Evolutionary conservation across 1,284 basidiomycete species (phyloP), one percentile per base, ranked within the genome.

Genomic region (Macrocybe sp.): DNA sequence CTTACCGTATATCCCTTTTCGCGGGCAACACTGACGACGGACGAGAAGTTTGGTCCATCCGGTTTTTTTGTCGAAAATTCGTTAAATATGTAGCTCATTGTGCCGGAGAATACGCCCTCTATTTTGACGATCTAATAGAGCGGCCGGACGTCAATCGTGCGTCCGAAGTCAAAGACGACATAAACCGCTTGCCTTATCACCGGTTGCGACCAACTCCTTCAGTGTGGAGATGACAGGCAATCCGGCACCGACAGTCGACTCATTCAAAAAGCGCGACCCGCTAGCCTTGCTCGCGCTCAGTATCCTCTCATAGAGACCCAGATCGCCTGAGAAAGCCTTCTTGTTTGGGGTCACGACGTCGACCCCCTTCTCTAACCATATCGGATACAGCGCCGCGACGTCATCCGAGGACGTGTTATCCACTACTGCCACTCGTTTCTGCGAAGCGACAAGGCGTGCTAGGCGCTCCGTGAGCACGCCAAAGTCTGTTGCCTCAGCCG

Each of bases 11-110:
- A 99, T 0, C 96, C 97, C 58, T 91, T 90, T 59, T 92, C 88
- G 49, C 92, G 88, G 10, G 97, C 97, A 37, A 86, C 68, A 55
- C 81, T 81, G 55, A 99, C 95, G 43, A 99, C 86, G 12, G 91
- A 85, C 2, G 92, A 95, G 69, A 99, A 98, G 35, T 71, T 69
- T 0, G 83, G 81, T 0, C 83, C 81, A 40, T 72, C 76, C 22
- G 73, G 67, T 16, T 70, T 69, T 0, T 79, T 79, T 1, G 78
- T 81, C 4, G 89, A 92, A 66, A 94, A 99, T 57, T 94, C 86
- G 72, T 99, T 99, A 78, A 99, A 99, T 70, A 99, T 98, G 74
- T 99, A 99, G 63, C 89, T 92, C 74, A 99, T 83, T 0, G 96
- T 99, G 3, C 96, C 96, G 6, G 89, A 93, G 66, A 96, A 87